Evolutionary conservation across 164 flowering plant species (phyloP).

Genomic region (Tinospora cordifolia): DNA sequence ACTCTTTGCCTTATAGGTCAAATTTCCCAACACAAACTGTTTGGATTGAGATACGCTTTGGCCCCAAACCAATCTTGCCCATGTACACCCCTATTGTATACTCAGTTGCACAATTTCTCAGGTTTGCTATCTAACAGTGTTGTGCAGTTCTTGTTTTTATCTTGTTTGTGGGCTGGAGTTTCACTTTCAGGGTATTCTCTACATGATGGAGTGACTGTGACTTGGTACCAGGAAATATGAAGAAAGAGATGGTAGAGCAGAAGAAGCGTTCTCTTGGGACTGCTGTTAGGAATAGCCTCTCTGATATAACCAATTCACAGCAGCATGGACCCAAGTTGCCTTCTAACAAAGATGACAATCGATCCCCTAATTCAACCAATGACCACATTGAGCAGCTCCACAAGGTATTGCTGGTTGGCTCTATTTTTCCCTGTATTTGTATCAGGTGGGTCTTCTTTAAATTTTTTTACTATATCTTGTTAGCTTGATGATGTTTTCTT

Average conservation of each 20-base stretch:
- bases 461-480: not conserved
- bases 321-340: constrained; percentile 22
- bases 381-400: constrained; percentile 40
- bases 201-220: not conserved
- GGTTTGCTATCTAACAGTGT: not conserved
- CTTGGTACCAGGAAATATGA: constrained; percentile 17
- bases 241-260: constrained; percentile 27
- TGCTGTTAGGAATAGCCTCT: constrained; percentile 39
- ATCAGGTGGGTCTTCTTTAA: not conserved
- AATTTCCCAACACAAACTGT: too few relatives aligned
- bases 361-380: constrained; percentile 12
- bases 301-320: constrained; percentile 62
- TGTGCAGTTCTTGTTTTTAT: constrained; percentile 1
- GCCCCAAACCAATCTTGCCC: too few relatives aligned
- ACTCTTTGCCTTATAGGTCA: too few relatives aligned
- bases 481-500: not conserved
- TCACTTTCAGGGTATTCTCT: too few relatives aligned
- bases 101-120: not conserved
- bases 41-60: too few relatives aligned
- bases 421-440: not conserved
- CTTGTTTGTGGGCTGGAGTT: not conserved
- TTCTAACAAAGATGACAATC: constrained; percentile 19
- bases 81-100: too few relatives aligned
- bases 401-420: constrained; percentile 32
- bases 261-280: constrained; percentile 39